Conservation (phyloP, 306 rosid species). For the Gillenia trifoliata region DNA sequence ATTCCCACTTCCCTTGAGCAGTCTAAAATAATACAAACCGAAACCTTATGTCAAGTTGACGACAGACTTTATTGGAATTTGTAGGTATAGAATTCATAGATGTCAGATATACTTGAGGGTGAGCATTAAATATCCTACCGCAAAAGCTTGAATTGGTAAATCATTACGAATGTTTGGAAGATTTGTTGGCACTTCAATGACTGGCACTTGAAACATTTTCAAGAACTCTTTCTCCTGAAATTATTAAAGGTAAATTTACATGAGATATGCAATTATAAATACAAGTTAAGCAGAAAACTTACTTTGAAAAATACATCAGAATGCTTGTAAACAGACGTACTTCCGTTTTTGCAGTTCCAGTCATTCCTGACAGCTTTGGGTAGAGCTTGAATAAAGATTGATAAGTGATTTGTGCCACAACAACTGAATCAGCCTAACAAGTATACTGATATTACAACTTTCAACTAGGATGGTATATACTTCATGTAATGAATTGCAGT, state of each 20-base stretch:
- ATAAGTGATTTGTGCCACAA: conserved; percentile 97
- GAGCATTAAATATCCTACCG: conserved; percentile 47
- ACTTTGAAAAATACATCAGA: conserved; percentile 15
- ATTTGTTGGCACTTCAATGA: conserved; percentile 96
- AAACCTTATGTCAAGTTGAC: conserved; percentile 21
- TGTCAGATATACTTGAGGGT: conserved; percentile 6
- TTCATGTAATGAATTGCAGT: neutral
- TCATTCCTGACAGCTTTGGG: conserved; percentile 97
- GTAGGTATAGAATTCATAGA: neutral
- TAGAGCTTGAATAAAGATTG: conserved; percentile 96
- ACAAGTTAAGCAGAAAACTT: conserved; percentile 13
- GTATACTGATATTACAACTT: conserved; percentile 23
- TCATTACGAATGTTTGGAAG: conserved; percentile 86
- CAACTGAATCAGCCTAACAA: conserved; percentile 91
- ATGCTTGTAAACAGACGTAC: conserved; percentile 35
- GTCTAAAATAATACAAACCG: conserved; percentile 46
- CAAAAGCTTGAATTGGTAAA: conserved; percentile 96
- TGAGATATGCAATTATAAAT: conserved; percentile 12
- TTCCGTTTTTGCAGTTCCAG: conserved; percentile 99
- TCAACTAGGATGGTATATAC: conserved; percentile 17
- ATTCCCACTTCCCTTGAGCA: conserved; percentile 95
- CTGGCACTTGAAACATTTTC: conserved; percentile 91
- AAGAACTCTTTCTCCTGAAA: conserved; percentile 95
- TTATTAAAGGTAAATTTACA: conserved; percentile 16
- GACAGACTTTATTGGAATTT: neutral